Conservation (phyloP, 2,329 filamentous ascomycete genomes). For the Mycocentrospora acerina region DNA sequence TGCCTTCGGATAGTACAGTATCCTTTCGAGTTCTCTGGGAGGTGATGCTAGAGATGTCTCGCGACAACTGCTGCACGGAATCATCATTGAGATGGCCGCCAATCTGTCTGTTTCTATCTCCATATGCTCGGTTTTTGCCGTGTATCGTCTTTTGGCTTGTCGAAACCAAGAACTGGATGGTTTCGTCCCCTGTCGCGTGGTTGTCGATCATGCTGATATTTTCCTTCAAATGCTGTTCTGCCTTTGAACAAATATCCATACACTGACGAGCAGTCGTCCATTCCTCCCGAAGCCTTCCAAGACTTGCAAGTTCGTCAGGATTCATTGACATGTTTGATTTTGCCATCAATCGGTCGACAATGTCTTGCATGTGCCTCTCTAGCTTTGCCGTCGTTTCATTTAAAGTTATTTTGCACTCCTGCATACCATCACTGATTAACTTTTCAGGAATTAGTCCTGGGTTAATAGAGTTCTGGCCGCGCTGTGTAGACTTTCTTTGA, state of each 20-base stretch:
- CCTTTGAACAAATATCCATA: conserved; percentile 9
- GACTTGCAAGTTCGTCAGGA: conserved; percentile 2
- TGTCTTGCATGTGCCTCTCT: conserved; percentile 11
- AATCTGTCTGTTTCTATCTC: conserved; percentile 6
- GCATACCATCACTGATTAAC: conserved; percentile 9
- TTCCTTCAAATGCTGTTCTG: conserved; percentile 7
- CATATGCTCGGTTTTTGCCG: conserved; percentile 10
- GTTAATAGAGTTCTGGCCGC: not conserved
- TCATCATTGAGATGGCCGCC: conserved; percentile 6
- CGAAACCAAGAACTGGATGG: conserved; percentile 10
- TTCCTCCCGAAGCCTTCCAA: conserved; percentile 10
- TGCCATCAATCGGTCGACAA: conserved; percentile 6
- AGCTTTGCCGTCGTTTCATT: conserved; percentile 6
- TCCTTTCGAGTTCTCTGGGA: not conserved
- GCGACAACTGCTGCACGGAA: conserved; percentile 4
- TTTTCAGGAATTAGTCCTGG: conserved; percentile 3
- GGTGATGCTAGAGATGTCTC: conserved; percentile 1
- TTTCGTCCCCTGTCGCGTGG: conserved; percentile 8
- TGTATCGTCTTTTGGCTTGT: conserved; percentile 11
- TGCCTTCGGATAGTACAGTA: not conserved
- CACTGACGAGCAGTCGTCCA: conserved; percentile 8
- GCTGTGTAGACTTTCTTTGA: conserved; percentile 1
- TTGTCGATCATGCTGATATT: conserved; percentile 12
- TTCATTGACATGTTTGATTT: conserved; percentile 4
- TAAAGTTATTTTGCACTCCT: conserved; percentile 9